Base-by-base conservation (phyloP, 2,329 filamentous ascomycete species). In the Pseudogymnoascus sp. region DNA sequence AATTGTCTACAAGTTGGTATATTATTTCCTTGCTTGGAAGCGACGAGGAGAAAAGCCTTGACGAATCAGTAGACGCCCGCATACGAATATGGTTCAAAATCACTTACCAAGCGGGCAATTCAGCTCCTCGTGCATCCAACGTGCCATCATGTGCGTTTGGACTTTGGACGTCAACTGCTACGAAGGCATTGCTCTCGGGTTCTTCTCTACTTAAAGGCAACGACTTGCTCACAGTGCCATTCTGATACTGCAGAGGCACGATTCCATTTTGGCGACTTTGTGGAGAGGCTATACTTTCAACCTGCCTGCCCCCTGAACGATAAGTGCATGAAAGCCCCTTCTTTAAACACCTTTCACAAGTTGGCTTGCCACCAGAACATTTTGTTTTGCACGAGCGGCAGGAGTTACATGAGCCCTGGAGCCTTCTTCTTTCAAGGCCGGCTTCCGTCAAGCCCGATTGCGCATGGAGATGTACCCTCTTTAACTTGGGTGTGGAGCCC, bases 361-460 rank as follows among this genome's bases (percentile, higher is more conserved):
- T 41, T 36, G 60, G 13, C 41, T 57, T 60, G 10, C 61, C 64
- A 10, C 66, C 66, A 2, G 64, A 64, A 15, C 66, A 68, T 15
- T 64, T 63, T 10, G 66, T 41, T 24, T 68, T 68, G 54, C 64
- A 65, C 39, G 50, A 37, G 11, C 64, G 66, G 36, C 66, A 68
- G 31, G 60, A 21, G 15, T 64, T 50, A n/a, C 66, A 68, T 40
- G 66, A 68, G 36, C 61, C 64, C 10, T 62, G 62, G 2, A 65
- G 64, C 59, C 66, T 60, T 39, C 64, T 64, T 37, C 66, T 64
- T 41, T 62, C 41, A 36, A 65, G 65, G 21, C 66, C 66, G 21
- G 66, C 66, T 26, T 67, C 64, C n/a, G 66, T 67, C 17, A 66
- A 54, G 15, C 29, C 33, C 7, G 33, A 7, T 31, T 57, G 41